phyloP scores from a whole-genome alignment of 768 basidiomycete genomes.

The Suillus decipiens region DNA sequence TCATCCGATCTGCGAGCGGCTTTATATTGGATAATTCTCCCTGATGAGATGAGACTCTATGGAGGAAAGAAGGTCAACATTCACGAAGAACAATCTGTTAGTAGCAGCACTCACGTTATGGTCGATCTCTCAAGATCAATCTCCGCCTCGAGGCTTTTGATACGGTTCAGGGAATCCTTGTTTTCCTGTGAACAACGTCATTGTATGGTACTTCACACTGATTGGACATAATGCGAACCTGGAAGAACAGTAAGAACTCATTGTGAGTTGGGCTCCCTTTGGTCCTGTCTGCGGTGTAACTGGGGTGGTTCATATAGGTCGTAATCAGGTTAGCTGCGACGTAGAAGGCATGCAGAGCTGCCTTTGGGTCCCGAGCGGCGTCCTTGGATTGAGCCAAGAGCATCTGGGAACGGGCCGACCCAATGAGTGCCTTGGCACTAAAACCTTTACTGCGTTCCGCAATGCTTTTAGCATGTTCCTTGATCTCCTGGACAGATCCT shows the following conservation, averaged over 20 bases:
- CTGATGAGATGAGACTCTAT: constrained; percentile 17
- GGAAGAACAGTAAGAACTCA: constrained; percentile 65
- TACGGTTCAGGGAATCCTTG: constrained; percentile 39
- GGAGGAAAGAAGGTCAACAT: constrained; percentile 13
- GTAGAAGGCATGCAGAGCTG: constrained; percentile 59
- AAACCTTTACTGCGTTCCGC: constrained; percentile 59
- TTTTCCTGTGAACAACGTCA: constrained; percentile 38
- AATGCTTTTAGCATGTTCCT: constrained; percentile 45
- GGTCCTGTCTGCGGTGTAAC: constrained; percentile 52
- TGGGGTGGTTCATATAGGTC: constrained; percentile 59
- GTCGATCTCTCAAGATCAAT: constrained; percentile 47
- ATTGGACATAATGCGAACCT: constrained; percentile 45
- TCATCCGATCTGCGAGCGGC: constrained; percentile 81
- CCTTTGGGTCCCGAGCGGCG: constrained; percentile 57
- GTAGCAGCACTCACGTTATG: constrained; percentile 28
- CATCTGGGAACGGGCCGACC: constrained; percentile 59
- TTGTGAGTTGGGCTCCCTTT: constrained; percentile 58
- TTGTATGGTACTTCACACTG: constrained; percentile 14
- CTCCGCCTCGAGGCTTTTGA: constrained; percentile 46
- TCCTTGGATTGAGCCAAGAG: constrained; percentile 54
- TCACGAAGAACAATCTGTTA: constrained; percentile 9
- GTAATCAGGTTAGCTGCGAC: constrained; percentile 60
- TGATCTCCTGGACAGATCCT: constrained; percentile 46
- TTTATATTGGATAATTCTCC: constrained; percentile 39
- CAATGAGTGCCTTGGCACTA: constrained; percentile 62